These are phyloP conservation scores for Botryotinia narcissicola DNA, from an alignment of 2,329 filamentous ascomycete genomes.

Conservation along the genomic window DNA sequence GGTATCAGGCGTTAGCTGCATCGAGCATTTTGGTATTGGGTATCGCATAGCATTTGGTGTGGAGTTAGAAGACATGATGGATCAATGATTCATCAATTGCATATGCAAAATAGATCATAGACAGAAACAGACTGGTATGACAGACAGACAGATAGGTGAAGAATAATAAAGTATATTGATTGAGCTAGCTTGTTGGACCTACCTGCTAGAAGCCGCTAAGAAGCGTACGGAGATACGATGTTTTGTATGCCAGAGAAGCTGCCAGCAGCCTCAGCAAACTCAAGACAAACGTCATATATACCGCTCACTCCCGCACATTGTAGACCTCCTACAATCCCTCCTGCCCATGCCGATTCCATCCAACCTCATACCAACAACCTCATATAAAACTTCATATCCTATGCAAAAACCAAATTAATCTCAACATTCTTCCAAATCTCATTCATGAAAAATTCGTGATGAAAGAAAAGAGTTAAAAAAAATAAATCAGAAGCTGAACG, in stretches of 20 bases:
- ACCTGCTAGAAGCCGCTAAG: not conserved
- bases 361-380: not conserved
- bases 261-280: not conserved
- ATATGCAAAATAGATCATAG: not conserved
- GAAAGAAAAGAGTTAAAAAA: not conserved
- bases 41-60: not conserved
- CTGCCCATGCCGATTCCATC: no score
- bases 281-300: not conserved
- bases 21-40: conserved; percentile 8
- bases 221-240: not conserved
- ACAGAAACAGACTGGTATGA: not conserved
- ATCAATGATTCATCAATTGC: not conserved
- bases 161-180: not conserved
- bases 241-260: not conserved
- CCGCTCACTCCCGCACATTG: not conserved
- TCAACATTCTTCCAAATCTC: not conserved
- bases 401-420: not conserved
- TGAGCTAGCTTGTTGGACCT: not conserved
- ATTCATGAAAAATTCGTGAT: not conserved
- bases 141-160: not conserved
- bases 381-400: not conserved
- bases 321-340: no score
- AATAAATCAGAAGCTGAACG: conserved; percentile 21
- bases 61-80: not conserved
- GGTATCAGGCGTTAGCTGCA: not conserved